Conservation (phyloP, 1,284 basidiomycete species). For the Apiotrichum montevideense region DNA sequence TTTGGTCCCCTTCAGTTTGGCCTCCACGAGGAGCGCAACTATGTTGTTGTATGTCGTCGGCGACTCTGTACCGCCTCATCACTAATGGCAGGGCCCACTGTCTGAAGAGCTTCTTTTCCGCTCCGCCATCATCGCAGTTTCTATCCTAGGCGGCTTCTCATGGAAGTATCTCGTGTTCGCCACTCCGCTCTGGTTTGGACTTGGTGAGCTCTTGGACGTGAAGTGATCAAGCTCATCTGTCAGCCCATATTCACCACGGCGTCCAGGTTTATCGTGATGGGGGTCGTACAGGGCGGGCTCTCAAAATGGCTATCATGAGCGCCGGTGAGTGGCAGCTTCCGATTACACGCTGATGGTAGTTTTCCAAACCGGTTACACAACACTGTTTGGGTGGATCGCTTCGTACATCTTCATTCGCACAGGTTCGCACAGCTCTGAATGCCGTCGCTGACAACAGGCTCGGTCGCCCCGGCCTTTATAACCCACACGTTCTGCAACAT, state of each 20-base stretch:
- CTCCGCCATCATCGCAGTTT: slow-evolving; percentile 69
- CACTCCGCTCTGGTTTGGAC: slow-evolving; percentile 79
- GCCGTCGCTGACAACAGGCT: slow-evolving; percentile 22
- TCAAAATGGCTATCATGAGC: slow-evolving; percentile 52
- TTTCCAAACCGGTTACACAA: slow-evolving; percentile 83
- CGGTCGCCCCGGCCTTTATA: slow-evolving; percentile 54
- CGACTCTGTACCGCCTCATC: not conserved
- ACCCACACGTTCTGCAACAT: slow-evolving; percentile 88
- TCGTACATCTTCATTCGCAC: slow-evolving; percentile 80
- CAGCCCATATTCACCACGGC: slow-evolving; percentile 88
- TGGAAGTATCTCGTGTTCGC: slow-evolving; percentile 62
- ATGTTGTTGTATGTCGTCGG: slow-evolving; percentile 58
- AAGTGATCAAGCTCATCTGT: not conserved
- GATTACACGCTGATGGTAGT: slow-evolving; percentile 49
- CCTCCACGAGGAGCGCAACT: slow-evolving; percentile 59
- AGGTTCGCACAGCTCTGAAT: slow-evolving; percentile 39
- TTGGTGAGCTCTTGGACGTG: slow-evolving; percentile 54
- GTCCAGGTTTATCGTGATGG: slow-evolving; percentile 71
- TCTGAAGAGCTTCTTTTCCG: slow-evolving; percentile 93
- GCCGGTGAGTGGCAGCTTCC: not conserved
- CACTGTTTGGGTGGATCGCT: slow-evolving; percentile 83
- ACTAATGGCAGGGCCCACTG: slow-evolving; percentile 61
- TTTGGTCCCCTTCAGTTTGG: slow-evolving; percentile 13
- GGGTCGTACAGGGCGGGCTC: slow-evolving; percentile 53
- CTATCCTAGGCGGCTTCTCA: slow-evolving; percentile 61